phyloP scores from a whole-genome alignment of 768 basidiomycete species.

The Collybia sp. region DNA sequence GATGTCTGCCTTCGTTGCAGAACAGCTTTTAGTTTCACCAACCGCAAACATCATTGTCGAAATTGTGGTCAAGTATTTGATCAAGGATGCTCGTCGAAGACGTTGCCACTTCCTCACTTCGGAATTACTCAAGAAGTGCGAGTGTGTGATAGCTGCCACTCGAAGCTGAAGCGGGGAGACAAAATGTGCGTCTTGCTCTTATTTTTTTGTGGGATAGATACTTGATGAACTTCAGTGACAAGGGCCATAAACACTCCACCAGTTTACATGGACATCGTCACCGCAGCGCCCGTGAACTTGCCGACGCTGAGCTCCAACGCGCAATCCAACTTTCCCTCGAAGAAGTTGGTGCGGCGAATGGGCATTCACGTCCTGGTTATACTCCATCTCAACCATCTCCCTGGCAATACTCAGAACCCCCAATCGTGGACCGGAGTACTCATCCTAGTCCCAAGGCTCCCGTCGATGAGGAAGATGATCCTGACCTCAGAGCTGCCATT shows the following conservation, averaged over 20 bases:
- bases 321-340: conserved; percentile 90
- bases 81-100: conserved; percentile 85
- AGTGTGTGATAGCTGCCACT: conserved; percentile 87
- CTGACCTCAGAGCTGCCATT: conserved; percentile 89
- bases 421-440: conserved; percentile 54
- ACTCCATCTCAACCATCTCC: conserved; percentile 58
- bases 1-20: conserved; percentile 93
- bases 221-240: conserved; percentile 26
- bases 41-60: conserved; percentile 96
- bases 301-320: conserved; percentile 87
- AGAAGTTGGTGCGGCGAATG: conserved; percentile 55
- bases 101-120: conserved; percentile 83
- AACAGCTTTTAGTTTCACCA: conserved; percentile 88
- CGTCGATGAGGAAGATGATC: conserved; percentile 80
- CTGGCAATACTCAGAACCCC: conserved; percentile 69
- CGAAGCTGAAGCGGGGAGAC: conserved; percentile 69
- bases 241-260: conserved; percentile 48
- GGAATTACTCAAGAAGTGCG: conserved; percentile 91
- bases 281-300: conserved; percentile 52
- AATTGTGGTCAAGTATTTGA: conserved; percentile 98
- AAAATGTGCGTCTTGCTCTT: conserved; percentile 36
- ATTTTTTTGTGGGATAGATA: background rate
- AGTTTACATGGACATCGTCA: conserved; percentile 52
- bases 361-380: conserved; percentile 57
- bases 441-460: conserved; percentile 29